Base-by-base conservation (phyloP, 2,329 filamentous ascomycete species). In the Fusarium euwallaceae region DNA sequence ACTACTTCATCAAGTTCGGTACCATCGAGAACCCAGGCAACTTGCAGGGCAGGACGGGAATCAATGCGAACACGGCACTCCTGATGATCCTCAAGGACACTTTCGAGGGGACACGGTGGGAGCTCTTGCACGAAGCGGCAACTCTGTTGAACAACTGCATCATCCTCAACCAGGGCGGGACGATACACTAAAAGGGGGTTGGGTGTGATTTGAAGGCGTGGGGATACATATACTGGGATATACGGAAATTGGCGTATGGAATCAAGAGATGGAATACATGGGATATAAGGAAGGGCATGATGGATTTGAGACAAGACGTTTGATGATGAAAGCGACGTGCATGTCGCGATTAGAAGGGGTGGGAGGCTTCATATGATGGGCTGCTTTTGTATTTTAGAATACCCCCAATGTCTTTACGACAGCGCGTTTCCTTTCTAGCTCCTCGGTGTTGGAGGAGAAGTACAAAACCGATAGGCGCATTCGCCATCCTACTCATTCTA, bases 71-170 rank as follows among this genome's bases (percentile, higher is more conserved):
- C 81, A 89, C 95, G 58, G 93, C 95, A 0, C 82, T 98, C 80
- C 84, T 98, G 74, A 89, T 97, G 83, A 89, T 98, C 37, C 88
- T 99, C 69, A 92, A 92, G 71, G 93, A 95, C 66, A 93, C 93
- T 45, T 98, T 98, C 81, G 87, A 89, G 74, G 92, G 92, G 78
- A 95, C 95, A 36, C 89, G 95, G 59, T 98, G 96, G 96, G 95
- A 98, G 85, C 85, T 98, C 64, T 86, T 98, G 72, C 92, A 97
- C 67, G 97, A 98, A 83, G 96, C 95, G 39, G 93, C 93, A 36
- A 92, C 90, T 24, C 85, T 98, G 70, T 83, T 98, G 79, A 91
- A 88, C 65, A 97, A 95, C 81, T 98, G 95, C 81, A 94, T 97
- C 74, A 73, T 80, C n/a, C 78, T 83, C 9, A 83, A 82, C 37